Percentiles rank a stretch among this genome's conserved stretches.
Conservation (phyloP, 176 grass and related monocot species). For the Bromus sterilis region DNA sequence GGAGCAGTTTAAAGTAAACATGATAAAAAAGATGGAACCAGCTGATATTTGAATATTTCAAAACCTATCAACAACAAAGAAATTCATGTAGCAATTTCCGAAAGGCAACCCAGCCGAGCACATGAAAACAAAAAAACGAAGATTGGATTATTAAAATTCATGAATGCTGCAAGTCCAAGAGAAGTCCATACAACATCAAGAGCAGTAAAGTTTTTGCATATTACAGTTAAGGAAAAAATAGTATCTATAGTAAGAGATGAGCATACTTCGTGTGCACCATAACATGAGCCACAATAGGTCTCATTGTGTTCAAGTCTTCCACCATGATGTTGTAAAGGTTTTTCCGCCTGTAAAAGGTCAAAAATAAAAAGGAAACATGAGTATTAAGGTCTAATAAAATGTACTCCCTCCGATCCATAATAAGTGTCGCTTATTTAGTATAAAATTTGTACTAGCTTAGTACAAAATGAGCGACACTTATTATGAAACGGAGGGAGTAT, state of each 20-base stretch:
- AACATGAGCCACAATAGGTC: constrained; percentile 98
- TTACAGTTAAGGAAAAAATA: neutral
- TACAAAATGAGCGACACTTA: too few relatives aligned
- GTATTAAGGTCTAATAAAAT: constrained; percentile 17
- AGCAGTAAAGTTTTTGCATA: neutral
- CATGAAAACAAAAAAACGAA: neutral
- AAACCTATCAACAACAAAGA: neutral
- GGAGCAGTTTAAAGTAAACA: neutral
- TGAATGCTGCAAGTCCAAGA: neutral
- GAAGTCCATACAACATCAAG: neutral
- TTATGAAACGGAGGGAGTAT: too few relatives aligned
- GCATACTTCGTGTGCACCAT: constrained; percentile 85
- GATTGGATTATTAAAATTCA: neutral
- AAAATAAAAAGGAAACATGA: constrained; percentile 8
- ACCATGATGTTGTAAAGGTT: constrained; percentile 88
- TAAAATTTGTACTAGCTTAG: too few relatives aligned
- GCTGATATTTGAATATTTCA: neutral
- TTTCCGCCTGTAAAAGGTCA: constrained; percentile 65
- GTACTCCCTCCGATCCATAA: too few relatives aligned
- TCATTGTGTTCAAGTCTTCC: constrained; percentile 98
- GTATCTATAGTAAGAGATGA: neutral
- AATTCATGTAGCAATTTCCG: neutral
- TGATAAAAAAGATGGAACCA: neutral
- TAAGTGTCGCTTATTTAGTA: too few relatives aligned
- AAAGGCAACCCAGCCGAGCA: neutral